These are phyloP conservation scores for Cornus florida DNA, from an alignment of 148 eudicot genomes.

Conservation along the genomic window DNA sequence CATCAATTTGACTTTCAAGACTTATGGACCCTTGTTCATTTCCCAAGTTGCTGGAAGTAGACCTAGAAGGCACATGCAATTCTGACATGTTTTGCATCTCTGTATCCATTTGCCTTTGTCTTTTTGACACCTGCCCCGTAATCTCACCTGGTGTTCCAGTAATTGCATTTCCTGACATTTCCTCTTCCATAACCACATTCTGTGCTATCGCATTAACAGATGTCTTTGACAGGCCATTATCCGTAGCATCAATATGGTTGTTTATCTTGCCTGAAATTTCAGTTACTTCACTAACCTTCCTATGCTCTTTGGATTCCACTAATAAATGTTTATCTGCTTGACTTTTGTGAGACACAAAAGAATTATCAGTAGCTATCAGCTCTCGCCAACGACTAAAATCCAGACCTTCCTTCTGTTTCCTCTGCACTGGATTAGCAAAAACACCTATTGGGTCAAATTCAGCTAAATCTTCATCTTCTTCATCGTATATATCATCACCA, in stretches of 20 bases:
- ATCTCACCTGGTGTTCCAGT: slow-evolving; percentile 8
- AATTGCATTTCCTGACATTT: slow-evolving; percentile 5
- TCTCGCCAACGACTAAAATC: slow-evolving; percentile 70
- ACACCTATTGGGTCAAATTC: slow-evolving; percentile 40
- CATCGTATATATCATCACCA: slow-evolving; percentile 24
- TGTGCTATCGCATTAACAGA: slow-evolving; percentile 8
- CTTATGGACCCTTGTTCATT: slow-evolving; percentile 30
- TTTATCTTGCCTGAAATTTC: slow-evolving; percentile 16
- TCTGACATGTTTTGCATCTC: slow-evolving; percentile 10
- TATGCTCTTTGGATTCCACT: slow-evolving; percentile 16
- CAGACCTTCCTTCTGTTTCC: slow-evolving; percentile 67
- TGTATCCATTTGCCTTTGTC: neutral
- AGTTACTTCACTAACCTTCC: slow-evolving; percentile 20
- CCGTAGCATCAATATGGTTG: slow-evolving; percentile 7
- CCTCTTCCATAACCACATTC: slow-evolving; percentile 18
- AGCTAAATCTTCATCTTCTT: slow-evolving; percentile 43
- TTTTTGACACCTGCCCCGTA: slow-evolving; percentile 12
- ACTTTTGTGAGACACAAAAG: slow-evolving; percentile 22
- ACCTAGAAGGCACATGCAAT: neutral
- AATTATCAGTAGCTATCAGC: slow-evolving; percentile 22
- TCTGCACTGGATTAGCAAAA: slow-evolving; percentile 63
- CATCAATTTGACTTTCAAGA: slow-evolving; percentile 78
- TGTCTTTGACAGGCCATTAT: slow-evolving; percentile 8
- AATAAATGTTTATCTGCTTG: slow-evolving; percentile 1
- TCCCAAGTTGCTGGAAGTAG: slow-evolving; percentile 11